Conservation (phyloP, 352 stramenopile species). For the Pythium coloratum region DNA sequence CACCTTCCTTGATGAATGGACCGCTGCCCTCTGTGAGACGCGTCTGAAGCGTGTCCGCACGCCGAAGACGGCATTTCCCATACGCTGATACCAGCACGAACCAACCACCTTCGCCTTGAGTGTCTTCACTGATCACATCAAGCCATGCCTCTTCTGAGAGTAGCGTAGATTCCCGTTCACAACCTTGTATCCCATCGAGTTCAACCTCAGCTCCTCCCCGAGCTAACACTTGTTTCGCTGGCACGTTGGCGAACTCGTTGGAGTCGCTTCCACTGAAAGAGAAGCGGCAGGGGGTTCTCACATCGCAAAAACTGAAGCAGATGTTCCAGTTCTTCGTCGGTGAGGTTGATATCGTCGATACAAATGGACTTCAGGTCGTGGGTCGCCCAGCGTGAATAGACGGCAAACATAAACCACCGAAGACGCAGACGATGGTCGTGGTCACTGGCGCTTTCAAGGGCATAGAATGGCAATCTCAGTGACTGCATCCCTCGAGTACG, state of each 20-base stretch:
- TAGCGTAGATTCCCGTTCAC: neutral
- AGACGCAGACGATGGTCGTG: neutral
- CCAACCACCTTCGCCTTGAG: neutral
- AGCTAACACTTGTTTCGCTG: neutral
- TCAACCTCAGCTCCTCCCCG: neutral
- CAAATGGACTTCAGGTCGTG: neutral
- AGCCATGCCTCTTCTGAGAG: neutral
- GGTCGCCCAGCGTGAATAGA: neutral
- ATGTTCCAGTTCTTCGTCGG: neutral
- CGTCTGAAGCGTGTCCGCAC: neutral
- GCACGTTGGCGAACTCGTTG: neutral
- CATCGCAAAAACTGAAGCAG: neutral
- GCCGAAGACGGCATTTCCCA: neutral
- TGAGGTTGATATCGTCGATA: neutral
- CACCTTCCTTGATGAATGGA: neutral
- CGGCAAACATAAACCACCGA: neutral
- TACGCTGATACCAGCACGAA: neutral
- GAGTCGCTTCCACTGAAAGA: neutral
- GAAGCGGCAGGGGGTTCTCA: neutral
- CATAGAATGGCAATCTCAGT: no score
- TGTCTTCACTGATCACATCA: neutral
- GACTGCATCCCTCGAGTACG: no score
- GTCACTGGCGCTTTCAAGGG: neutral
- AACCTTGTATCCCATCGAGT: neutral
- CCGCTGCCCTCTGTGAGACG: neutral